Percentiles rank a stretch among this genome's conserved stretches.
Evolutionary conservation across 2,329 filamentous ascomycete species (phyloP).

Genomic region (Neospermospora avenae): DNA sequence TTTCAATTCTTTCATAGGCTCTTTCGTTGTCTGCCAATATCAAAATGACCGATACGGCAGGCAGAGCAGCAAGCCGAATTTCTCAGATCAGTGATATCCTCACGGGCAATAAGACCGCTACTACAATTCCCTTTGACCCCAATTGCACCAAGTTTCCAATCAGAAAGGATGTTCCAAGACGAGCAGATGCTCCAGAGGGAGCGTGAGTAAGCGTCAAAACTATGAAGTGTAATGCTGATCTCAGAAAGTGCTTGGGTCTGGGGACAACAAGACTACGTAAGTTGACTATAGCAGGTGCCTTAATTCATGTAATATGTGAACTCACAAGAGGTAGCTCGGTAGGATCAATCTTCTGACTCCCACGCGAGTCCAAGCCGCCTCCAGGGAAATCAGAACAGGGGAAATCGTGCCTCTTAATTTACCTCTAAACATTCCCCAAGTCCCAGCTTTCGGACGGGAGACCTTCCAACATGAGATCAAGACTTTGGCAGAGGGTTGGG

Average conservation of each 20-base stretch:
- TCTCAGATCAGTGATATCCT: constrained; percentile 29
- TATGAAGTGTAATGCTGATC: not conserved
- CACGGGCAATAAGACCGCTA: constrained; percentile 27
- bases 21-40: not conserved
- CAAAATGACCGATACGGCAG: constrained; percentile 22
- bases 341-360: constrained; percentile 46
- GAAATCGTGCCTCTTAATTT: constrained; percentile 36
- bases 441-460: constrained; percentile 37
- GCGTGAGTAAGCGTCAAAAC: constrained; percentile 23
- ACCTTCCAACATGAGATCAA: constrained; percentile 35
- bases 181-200: constrained; percentile 31
- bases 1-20: not conserved
- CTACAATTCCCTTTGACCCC: constrained; percentile 31
- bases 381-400: constrained; percentile 42
- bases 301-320: not conserved
- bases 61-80: constrained; percentile 25
- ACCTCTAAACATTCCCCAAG: constrained; percentile 34
- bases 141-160: constrained; percentile 32
- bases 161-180: constrained; percentile 30
- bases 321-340: constrained; percentile 35
- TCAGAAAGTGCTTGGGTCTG: constrained; percentile 33
- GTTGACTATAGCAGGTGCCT: not conserved
- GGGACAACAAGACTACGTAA: constrained; percentile 32
- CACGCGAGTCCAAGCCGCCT: constrained; percentile 40
- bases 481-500: constrained; percentile 22